Conservation (phyloP, 1,284 basidiomycete genomes). For the Anthracocystis walkeri region DNA sequence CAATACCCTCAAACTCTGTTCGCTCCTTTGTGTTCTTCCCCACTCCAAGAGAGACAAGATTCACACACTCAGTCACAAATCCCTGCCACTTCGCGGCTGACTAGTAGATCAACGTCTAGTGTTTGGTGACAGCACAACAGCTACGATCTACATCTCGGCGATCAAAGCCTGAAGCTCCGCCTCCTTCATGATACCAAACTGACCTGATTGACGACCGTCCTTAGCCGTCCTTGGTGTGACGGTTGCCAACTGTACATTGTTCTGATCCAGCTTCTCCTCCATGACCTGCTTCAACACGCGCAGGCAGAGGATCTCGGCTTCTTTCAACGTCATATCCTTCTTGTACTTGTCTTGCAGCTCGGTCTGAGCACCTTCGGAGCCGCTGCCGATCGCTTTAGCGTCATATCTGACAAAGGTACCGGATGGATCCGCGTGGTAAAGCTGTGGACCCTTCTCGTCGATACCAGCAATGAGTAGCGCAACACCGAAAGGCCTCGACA, state of each 20-base stretch:
- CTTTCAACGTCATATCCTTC: constrained; percentile 93
- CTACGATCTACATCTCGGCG: constrained; percentile 59
- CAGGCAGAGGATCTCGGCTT: constrained; percentile 87
- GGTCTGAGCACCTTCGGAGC: constrained; percentile 96
- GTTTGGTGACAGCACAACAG: not conserved
- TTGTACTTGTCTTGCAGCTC: constrained; percentile 98
- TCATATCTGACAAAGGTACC: constrained; percentile 97
- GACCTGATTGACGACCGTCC: constrained; percentile 62
- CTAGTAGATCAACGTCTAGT: not conserved
- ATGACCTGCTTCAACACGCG: constrained; percentile 98
- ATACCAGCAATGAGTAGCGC: constrained; percentile 95
- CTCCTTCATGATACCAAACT: constrained; percentile 66
- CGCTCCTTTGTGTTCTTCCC: too few relatives aligned
- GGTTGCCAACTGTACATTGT: constrained; percentile 94
- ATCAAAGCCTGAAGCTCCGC: constrained; percentile 64
- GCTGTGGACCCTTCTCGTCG: constrained; percentile 94
- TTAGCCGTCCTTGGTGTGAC: constrained; percentile 62
- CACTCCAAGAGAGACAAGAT: too few relatives aligned
- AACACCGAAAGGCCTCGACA: constrained; percentile 92
- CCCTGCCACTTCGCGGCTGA: not conserved
- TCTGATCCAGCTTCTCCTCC: constrained; percentile 98
- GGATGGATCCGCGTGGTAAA: constrained; percentile 96
- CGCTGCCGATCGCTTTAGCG: constrained; percentile 98
- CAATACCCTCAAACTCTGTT: too few relatives aligned
- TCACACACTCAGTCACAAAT: too few relatives aligned